phyloP scores from a whole-genome alignment of 2,329 filamentous ascomycete genomes.

The Mycocentrospora acerina region DNA sequence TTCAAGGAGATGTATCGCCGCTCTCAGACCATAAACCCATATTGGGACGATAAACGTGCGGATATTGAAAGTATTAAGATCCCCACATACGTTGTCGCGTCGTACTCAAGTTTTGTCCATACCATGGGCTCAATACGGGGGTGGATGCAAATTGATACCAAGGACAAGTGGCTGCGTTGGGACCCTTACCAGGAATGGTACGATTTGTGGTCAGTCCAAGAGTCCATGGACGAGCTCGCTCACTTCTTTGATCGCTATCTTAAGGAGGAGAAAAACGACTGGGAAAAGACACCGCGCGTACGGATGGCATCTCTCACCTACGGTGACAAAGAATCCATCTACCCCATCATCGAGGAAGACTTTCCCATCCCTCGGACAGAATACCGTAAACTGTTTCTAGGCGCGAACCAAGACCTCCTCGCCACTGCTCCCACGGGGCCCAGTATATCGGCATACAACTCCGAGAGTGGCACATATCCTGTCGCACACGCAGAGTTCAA shows the following conservation, averaged over 20 bases:
- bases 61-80: conserved; percentile 15
- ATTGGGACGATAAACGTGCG: conserved; percentile 14
- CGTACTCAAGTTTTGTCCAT: conserved; percentile 15
- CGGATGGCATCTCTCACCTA: conserved; percentile 43
- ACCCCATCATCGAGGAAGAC: conserved; percentile 15
- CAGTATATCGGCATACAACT: conserved; percentile 3
- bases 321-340: conserved; percentile 11
- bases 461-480: conserved; percentile 1
- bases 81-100: conserved; percentile 15
- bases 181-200: conserved; percentile 19
- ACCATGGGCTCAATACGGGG: conserved; percentile 18
- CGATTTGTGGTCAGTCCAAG: conserved; percentile 12
- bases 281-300: conserved; percentile 51
- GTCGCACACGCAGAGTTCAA: conserved; percentile 1
- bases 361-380: conserved; percentile 18
- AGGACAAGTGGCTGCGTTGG: conserved; percentile 20
- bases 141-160: conserved; percentile 7
- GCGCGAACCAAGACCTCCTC: neutral
- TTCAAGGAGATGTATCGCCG: conserved; percentile 13
- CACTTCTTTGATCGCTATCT: conserved; percentile 52
- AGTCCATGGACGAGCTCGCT: conserved; percentile 13
- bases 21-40: conserved; percentile 10
- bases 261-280: conserved; percentile 48
- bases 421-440: neutral
- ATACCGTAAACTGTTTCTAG: conserved; percentile 14